A percentile compares a stretch with the other conserved stretches of the same genome.
Evolutionary conservation across 2,329 filamentous ascomycete species (phyloP).

Genomic region (Fusarium irregulare): DNA sequence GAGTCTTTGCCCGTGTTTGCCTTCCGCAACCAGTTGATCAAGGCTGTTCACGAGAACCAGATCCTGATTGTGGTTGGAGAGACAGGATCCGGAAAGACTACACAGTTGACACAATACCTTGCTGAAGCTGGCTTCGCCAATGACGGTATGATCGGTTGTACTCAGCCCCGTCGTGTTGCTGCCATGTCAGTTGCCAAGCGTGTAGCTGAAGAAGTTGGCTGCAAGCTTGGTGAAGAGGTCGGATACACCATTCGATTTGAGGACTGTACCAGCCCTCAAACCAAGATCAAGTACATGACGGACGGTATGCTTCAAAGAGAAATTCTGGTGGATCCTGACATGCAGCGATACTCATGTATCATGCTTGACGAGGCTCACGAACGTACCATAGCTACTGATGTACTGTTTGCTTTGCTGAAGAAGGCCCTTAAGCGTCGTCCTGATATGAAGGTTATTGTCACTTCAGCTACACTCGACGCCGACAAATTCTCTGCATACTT

Average conservation of each 20-base stretch:
- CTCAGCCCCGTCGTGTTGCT: constrained; percentile 94
- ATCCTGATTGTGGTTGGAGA: constrained; percentile 96
- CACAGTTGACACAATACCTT: constrained; percentile 93
- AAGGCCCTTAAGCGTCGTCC: constrained; percentile 87
- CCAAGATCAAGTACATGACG: constrained; percentile 99
- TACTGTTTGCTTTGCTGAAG: constrained; percentile 93
- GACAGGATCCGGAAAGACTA: constrained; percentile 97
- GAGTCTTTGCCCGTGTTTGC: constrained; percentile 89
- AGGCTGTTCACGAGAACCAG: constrained; percentile 88
- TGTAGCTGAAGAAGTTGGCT: constrained; percentile 95
- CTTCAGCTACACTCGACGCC: constrained; percentile 93
- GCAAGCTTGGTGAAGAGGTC: constrained; percentile 88
- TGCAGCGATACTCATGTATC: constrained; percentile 92
- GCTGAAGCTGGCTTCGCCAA: constrained; percentile 92
- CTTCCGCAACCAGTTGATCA: constrained; percentile 87
- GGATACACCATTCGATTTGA: constrained; percentile 99
- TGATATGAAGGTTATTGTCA: constrained; percentile 95
- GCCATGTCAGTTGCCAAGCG: constrained; percentile 98
- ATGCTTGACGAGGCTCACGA: constrained; percentile 99
- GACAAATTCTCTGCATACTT: constrained; percentile 99
- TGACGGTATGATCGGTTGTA: constrained; percentile 91
- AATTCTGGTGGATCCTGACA: constrained; percentile 89
- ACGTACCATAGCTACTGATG: constrained; percentile 93
- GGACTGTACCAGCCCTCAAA: constrained; percentile 87
- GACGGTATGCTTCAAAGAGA: constrained; percentile 98